Evolutionary conservation across 495 filamentous ascomycete genomes (phyloP).

Genomic region (Hypomontagnella monticulosa): DNA sequence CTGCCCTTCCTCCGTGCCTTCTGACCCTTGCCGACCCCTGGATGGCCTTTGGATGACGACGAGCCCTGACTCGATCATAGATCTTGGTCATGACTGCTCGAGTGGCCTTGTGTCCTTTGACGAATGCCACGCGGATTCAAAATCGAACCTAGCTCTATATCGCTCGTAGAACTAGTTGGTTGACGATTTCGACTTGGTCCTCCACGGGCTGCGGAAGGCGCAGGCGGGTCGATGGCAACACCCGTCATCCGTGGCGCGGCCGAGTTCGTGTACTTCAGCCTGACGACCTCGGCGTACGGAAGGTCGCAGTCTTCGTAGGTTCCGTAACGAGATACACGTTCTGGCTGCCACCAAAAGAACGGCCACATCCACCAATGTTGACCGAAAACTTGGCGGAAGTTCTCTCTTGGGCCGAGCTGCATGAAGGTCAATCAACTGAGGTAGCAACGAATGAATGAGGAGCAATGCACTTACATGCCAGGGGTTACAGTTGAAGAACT

Average conservation of each 20-base stretch:
- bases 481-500: constrained; percentile 7
- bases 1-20: too few species aligned
- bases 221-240: constrained; percentile 7
- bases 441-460: not conserved
- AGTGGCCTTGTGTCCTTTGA: constrained; percentile 8
- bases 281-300: constrained; percentile 13
- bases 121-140: not conserved
- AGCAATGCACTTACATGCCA: constrained; percentile 7
- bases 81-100: not conserved
- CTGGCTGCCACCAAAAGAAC: constrained; percentile 11
- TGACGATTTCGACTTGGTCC: constrained; percentile 4
- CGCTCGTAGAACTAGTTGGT: constrained; percentile 1
- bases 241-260: not conserved
- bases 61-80: not conserved
- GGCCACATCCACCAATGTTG: constrained; percentile 26
- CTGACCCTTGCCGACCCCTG: too few species aligned
- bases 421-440: not conserved
- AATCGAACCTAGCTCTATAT: not conserved
- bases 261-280: not conserved
- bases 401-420: constrained; percentile 17
- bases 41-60: too few species aligned
- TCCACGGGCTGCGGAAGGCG: constrained; percentile 7
- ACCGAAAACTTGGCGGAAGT: constrained; percentile 29
- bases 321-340: constrained; percentile 19
- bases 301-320: constrained; percentile 16